A percentile compares a stretch with the other conserved stretches of the same genome.
Evolutionary conservation across 2,329 filamentous ascomycete species (phyloP).

Genomic region (Exophiala xenobiotica): DNA sequence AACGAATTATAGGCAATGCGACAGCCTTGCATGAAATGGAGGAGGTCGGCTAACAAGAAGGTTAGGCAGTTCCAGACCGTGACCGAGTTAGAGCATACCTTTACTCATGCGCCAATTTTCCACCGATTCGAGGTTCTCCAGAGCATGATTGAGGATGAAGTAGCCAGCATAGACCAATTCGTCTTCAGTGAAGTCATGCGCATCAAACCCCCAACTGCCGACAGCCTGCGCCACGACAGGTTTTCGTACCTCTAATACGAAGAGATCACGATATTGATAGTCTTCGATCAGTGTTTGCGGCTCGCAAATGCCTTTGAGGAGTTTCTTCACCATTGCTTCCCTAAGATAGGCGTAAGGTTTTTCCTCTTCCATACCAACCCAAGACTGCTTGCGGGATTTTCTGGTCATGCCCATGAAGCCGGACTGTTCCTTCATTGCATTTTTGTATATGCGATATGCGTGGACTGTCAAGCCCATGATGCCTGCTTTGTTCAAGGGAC

Average conservation of each 20-base stretch:
- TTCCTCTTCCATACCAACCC: slow-evolving; percentile 83
- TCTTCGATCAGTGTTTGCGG: slow-evolving; percentile 62
- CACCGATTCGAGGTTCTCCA: slow-evolving; percentile 71
- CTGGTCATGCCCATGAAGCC: slow-evolving; percentile 66
- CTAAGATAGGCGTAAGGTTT: slow-evolving; percentile 86
- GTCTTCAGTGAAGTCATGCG: slow-evolving; percentile 85
- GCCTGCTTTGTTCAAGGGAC: slow-evolving; percentile 71
- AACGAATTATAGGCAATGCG: slow-evolving; percentile 94
- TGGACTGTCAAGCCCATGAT: slow-evolving; percentile 76
- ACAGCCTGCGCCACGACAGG: slow-evolving; percentile 66
- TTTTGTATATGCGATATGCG: slow-evolving; percentile 77
- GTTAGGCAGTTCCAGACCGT: slow-evolving; percentile 31
- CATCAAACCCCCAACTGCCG: slow-evolving; percentile 82
- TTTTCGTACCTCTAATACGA: slow-evolving; percentile 65
- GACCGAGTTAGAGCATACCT: slow-evolving; percentile 53
- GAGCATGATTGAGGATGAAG: slow-evolving; percentile 84
- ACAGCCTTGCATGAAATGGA: slow-evolving; percentile 81
- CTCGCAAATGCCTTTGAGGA: slow-evolving; percentile 88
- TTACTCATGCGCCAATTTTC: slow-evolving; percentile 75
- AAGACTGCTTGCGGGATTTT: slow-evolving; percentile 78
- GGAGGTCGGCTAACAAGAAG: slow-evolving; percentile 65
- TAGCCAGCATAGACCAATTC: slow-evolving; percentile 83
- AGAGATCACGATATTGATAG: slow-evolving; percentile 64
- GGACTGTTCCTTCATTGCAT: slow-evolving; percentile 70
- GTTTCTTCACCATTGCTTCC: slow-evolving; percentile 87